Conservation (phyloP, 108 stramenopile genomes). For the Skeletonema grethae region DNA sequence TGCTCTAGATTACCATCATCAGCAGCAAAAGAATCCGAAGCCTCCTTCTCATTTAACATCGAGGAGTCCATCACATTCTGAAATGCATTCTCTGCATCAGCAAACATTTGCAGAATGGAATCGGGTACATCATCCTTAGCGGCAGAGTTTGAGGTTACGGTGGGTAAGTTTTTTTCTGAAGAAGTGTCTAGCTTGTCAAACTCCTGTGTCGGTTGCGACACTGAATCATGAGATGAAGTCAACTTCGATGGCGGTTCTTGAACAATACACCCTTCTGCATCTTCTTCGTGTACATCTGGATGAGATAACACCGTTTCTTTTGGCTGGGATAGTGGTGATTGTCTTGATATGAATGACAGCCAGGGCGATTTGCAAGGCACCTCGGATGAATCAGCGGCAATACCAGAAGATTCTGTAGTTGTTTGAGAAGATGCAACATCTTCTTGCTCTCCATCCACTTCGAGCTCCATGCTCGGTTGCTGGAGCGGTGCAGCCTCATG, state of each 20-base stretch:
- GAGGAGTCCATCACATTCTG: not conserved
- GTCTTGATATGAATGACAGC: not conserved
- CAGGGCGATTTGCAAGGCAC: not conserved
- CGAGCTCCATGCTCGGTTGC: not conserved
- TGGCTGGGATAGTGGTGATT: not conserved
- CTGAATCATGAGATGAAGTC: not conserved
- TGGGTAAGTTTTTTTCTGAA: not conserved
- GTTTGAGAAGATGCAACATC: not conserved
- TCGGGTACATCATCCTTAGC: constrained; percentile 3
- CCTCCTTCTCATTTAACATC: not conserved
- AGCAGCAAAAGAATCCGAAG: not conserved
- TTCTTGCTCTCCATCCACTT: not conserved
- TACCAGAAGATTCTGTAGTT: not conserved
- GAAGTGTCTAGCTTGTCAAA: not conserved
- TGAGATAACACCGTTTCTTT: not conserved
- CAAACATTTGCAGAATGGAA: constrained; percentile 6
- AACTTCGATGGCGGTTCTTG: not conserved
- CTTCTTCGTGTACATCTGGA: not conserved
- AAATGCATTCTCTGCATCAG: not conserved
- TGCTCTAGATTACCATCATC: not conserved
- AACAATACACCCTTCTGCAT: not conserved
- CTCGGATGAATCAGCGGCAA: not conserved
- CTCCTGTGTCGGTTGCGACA: not conserved
- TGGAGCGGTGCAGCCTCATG: not conserved
- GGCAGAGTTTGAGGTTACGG: not conserved